A percentile compares a stretch with the other conserved stretches of the same genome.
Conservation (phyloP, 345 rosid species). For the Balakata baccata region DNA sequence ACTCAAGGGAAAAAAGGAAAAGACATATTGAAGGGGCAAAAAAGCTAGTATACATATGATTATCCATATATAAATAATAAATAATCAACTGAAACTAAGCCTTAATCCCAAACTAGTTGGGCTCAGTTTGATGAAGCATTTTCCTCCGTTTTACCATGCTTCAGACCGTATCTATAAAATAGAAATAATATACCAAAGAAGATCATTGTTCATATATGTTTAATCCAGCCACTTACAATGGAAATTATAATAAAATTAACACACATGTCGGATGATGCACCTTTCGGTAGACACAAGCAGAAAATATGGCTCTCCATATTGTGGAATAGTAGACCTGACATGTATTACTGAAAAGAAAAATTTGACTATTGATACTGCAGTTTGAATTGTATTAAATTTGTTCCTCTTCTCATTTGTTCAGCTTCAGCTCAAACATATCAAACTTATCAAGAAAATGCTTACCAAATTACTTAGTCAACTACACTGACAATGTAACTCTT, state of each 20-base stretch:
- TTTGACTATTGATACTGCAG: no score
- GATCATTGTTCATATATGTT: not conserved
- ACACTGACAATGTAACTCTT: no score
- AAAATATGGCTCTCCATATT: no score
- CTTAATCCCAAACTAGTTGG: not conserved
- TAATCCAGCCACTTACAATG: no score
- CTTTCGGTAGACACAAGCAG: no score
- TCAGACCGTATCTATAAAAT: not conserved
- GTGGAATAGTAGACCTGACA: no score
- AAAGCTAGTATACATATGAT: not conserved
- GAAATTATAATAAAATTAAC: not conserved
- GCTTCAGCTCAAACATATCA: no score
- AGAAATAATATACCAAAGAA: not conserved
- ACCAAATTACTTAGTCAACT: no score
- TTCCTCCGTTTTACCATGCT: not conserved
- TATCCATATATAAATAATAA: not conserved
- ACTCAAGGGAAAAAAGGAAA: conserved; percentile 5
- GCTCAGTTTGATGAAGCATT: not conserved
- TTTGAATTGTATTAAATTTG: no score
- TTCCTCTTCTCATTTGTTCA: no score
- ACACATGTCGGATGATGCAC: not conserved
- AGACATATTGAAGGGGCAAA: not conserved
- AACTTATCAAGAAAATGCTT: no score
- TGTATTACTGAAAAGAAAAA: no score
- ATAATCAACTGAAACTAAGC: not conserved